These are phyloP conservation scores for Drechslerella dactyloides DNA, from an alignment of 2,329 filamentous ascomycete genomes.

Conservation along the genomic window DNA sequence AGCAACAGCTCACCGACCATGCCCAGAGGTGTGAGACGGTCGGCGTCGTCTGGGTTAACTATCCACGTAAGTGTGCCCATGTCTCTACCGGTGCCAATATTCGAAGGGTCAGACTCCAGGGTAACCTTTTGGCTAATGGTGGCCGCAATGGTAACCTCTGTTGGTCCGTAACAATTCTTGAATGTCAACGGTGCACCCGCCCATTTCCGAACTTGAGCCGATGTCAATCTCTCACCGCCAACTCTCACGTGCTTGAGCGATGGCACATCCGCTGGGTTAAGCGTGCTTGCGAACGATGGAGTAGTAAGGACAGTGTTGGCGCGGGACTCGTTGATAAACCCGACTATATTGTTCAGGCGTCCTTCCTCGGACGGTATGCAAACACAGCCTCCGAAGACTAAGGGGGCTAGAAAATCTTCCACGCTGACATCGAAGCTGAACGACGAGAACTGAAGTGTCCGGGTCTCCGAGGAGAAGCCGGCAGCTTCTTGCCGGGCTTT, in stretches of 20 bases:
- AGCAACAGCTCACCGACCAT: constrained; percentile 58
- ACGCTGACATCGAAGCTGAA: constrained; percentile 61
- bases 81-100: constrained; percentile 25
- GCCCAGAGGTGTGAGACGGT: constrained; percentile 57
- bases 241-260: constrained; percentile 56
- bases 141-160: constrained; percentile 53
- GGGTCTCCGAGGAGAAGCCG: constrained; percentile 45
- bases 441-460: constrained; percentile 59
- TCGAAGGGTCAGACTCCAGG: constrained; percentile 5
- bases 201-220: constrained; percentile 15
- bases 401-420: constrained; percentile 58
- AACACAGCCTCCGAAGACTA: constrained; percentile 60
- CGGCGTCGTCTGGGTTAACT: constrained; percentile 58
- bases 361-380: constrained; percentile 62
- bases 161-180: constrained; percentile 58
- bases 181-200: constrained; percentile 11
- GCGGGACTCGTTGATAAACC: constrained; percentile 51
- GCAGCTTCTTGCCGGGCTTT: constrained; percentile 54
- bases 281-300: constrained; percentile 59
- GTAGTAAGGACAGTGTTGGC: constrained; percentile 61
- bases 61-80: constrained; percentile 56
- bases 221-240: constrained; percentile 13
- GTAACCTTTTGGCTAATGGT: constrained; percentile 7
- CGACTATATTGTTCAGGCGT: constrained; percentile 61
- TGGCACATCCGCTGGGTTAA: constrained; percentile 59